A percentile compares a stretch with the other conserved stretches of the same genome.
These are phyloP conservation scores for Pezicula neosporulosa DNA, from an alignment of 2,329 filamentous ascomycete species.

Conservation along the genomic window DNA sequence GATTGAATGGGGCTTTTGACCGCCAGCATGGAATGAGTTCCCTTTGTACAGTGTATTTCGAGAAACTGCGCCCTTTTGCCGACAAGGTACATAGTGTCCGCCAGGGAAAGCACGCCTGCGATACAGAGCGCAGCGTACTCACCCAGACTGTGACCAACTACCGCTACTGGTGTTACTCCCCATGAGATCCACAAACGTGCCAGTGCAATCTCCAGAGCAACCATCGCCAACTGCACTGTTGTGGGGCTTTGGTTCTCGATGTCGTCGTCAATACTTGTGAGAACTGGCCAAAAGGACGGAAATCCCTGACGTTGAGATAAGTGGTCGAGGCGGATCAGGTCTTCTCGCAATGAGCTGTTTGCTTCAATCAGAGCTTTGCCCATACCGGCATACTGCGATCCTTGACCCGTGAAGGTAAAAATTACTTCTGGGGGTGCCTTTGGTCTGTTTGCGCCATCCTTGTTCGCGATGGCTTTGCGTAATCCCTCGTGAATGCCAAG, in stretches of 20 bases:
- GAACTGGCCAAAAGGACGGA: constrained; percentile 31
- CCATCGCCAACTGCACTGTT: constrained; percentile 47
- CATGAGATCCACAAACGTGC: constrained; percentile 50
- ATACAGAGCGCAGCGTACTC: constrained; percentile 70
- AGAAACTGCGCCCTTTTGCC: constrained; percentile 63
- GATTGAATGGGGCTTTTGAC: constrained; percentile 39
- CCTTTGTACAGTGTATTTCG: constrained; percentile 58
- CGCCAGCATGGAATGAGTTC: constrained; percentile 65
- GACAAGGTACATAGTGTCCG: constrained; percentile 68
- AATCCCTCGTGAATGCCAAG: neutral
- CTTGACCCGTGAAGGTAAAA: constrained; percentile 17
- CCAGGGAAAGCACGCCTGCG: constrained; percentile 65
- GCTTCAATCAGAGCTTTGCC: constrained; percentile 17
- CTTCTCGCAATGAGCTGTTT: constrained; percentile 32
- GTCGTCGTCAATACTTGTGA: constrained; percentile 35
- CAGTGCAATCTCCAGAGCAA: constrained; percentile 50
- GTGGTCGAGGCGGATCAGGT: constrained; percentile 18
- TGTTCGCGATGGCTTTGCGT: neutral
- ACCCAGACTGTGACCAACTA: constrained; percentile 61
- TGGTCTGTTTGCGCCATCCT: constrained; percentile 38
- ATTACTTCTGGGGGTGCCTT: constrained; percentile 36
- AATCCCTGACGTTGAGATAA: constrained; percentile 20
- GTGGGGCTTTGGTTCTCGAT: constrained; percentile 44
- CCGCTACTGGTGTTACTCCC: constrained; percentile 49
- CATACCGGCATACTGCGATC: constrained; percentile 32